Conservation (phyloP, 352 stramenopile genomes). For the Aphanomyces invadans region DNA sequence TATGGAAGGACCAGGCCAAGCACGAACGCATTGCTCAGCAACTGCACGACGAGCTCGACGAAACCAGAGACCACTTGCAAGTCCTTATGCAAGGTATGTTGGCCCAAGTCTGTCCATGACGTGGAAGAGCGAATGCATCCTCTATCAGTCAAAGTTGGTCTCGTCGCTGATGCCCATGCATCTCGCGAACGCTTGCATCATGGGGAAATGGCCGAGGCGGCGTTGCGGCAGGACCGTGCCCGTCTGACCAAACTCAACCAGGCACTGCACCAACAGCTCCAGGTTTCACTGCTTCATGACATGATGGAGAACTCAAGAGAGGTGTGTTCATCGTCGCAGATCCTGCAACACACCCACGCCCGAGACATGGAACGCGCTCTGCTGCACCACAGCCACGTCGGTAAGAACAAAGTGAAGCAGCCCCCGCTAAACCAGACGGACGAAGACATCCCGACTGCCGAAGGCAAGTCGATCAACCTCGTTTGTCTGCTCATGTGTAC, state of each 20-base stretch:
- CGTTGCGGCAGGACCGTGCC: neutral
- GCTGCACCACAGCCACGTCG: no score
- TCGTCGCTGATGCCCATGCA: conserved; percentile 1
- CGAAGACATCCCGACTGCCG: neutral
- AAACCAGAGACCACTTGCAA: conserved; percentile 10
- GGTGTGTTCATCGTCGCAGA: conserved; percentile 1
- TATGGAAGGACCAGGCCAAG: conserved; percentile 1
- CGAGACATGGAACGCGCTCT: conserved; percentile 7
- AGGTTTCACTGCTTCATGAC: neutral
- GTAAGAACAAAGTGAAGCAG: no score
- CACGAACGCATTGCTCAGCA: neutral
- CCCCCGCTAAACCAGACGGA: neutral
- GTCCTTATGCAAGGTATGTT: conserved; percentile 13
- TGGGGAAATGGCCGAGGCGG: neutral
- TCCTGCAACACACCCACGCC: conserved; percentile 17
- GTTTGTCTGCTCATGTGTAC: neutral
- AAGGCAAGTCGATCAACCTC: neutral
- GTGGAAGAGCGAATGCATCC: no score
- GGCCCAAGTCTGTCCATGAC: no score
- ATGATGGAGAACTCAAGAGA: no score
- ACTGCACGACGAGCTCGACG: conserved; percentile 9
- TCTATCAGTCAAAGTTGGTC: conserved; percentile 12
- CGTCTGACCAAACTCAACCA: conserved; percentile 10
- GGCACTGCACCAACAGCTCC: conserved; percentile 1
- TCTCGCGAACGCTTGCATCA: neutral